phyloP scores from a whole-genome alignment of 208 protist species.

The Trichomonas vaginalis region DNA sequence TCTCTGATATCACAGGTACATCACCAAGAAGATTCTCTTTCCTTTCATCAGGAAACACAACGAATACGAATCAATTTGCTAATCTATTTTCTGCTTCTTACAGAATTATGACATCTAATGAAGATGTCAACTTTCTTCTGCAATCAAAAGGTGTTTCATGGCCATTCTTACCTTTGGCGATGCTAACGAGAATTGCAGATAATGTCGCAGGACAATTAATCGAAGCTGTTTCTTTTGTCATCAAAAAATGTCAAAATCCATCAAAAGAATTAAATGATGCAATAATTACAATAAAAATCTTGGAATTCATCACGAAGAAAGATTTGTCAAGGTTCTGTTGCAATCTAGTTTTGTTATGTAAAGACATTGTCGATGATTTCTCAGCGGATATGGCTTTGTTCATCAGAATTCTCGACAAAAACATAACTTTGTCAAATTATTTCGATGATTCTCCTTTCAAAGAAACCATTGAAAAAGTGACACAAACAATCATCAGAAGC shows the following conservation, averaged over 20 bases:
- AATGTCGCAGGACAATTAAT: neutral
- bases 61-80: neutral
- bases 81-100: neutral
- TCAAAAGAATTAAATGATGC: neutral
- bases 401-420: neutral
- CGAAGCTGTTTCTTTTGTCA: neutral
- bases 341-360: neutral
- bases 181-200: neutral
- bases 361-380: neutral
- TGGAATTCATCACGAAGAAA: neutral
- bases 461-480: neutral
- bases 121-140: neutral
- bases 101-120: neutral
- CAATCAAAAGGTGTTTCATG: neutral
- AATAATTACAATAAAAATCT: neutral
- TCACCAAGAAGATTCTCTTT: neutral
- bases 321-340: neutral
- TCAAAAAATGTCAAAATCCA: neutral
- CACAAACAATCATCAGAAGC: neutral
- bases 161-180: neutral
- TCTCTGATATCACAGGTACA: neutral
- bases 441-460: neutral
- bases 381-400: neutral
- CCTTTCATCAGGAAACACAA: neutral
- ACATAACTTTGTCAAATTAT: neutral